Conservation (phyloP, 192 early-diverging fungal genomes). For the Chytriomyces sp. region DNA sequence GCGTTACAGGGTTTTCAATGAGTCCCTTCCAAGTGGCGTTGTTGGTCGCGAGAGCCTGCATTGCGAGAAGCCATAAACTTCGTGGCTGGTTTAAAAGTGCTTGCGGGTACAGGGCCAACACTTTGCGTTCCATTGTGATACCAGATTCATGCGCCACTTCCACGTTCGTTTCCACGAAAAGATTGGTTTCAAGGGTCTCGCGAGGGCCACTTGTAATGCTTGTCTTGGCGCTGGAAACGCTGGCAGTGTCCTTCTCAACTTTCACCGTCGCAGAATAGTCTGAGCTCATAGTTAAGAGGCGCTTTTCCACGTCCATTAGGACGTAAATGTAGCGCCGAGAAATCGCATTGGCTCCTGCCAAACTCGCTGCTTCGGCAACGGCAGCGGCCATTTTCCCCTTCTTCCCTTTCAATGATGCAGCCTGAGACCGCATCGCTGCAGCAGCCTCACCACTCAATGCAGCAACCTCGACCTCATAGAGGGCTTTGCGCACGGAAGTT, state of each 20-base stretch:
- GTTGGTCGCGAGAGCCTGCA: conserved; percentile 13
- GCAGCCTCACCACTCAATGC: conserved; percentile 23
- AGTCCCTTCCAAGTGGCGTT: conserved; percentile 22
- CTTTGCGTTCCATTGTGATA: neutral
- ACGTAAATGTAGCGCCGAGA: conserved; percentile 25
- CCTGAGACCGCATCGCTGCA: conserved; percentile 19
- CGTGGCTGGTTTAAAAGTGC: conserved; percentile 22
- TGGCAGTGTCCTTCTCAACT: neutral
- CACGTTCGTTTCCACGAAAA: neutral
- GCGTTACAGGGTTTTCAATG: conserved; percentile 12
- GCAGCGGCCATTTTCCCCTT: conserved; percentile 17
- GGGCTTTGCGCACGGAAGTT: conserved; percentile 8
- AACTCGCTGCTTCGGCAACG: conserved; percentile 6
- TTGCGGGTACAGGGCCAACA: conserved; percentile 16
- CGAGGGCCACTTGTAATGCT: neutral
- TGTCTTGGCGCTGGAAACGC: neutral
- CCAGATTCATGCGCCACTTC: neutral
- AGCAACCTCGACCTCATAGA: conserved; percentile 28
- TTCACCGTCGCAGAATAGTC: neutral
- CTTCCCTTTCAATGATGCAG: conserved; percentile 12
- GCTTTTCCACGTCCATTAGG: conserved; percentile 27
- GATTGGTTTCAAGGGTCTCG: neutral
- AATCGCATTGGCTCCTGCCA: conserved; percentile 29
- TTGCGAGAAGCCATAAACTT: conserved; percentile 14
- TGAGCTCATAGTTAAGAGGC: neutral